Percentiles rank a stretch among this genome's conserved stretches.
phyloP scores from a whole-genome alignment of 306 rosid species.

The Vicia faba region DNA sequence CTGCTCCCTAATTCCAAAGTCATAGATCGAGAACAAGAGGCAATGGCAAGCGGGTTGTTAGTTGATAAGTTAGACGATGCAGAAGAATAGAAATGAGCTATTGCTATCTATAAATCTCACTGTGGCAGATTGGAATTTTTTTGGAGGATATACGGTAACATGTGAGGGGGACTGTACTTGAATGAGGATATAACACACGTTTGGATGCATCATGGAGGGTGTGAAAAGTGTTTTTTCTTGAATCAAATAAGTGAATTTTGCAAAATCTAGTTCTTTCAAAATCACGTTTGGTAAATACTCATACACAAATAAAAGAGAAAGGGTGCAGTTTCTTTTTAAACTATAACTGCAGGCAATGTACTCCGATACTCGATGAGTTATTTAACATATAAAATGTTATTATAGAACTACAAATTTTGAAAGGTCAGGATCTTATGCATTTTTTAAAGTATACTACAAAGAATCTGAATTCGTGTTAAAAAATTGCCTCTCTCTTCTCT shows the following conservation, averaged over 20 bases:
- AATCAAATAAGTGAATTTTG: neutral
- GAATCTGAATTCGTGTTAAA: neutral
- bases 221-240: neutral
- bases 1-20: neutral
- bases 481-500: neutral
- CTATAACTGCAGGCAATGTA: too few species aligned
- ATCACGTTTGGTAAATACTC: neutral
- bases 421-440: neutral
- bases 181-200: neutral
- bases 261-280: neutral
- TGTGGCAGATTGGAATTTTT: too few species aligned
- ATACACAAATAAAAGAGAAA: too few species aligned
- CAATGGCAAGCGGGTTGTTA: neutral
- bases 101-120: too few species aligned
- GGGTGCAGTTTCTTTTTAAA: too few species aligned
- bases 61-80: neutral
- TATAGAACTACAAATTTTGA: neutral
- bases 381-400: neutral
- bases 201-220: neutral
- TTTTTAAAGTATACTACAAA: neutral
- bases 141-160: neutral
- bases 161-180: neutral
- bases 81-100: neutral
- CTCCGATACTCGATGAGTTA: neutral
- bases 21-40: conserved; percentile 17